Evolutionary conservation across 1,139 yeast genomes (phyloP), one percentile per base, ranked within the genome.

Genomic region (Blastobotrys ciferrii): DNA sequence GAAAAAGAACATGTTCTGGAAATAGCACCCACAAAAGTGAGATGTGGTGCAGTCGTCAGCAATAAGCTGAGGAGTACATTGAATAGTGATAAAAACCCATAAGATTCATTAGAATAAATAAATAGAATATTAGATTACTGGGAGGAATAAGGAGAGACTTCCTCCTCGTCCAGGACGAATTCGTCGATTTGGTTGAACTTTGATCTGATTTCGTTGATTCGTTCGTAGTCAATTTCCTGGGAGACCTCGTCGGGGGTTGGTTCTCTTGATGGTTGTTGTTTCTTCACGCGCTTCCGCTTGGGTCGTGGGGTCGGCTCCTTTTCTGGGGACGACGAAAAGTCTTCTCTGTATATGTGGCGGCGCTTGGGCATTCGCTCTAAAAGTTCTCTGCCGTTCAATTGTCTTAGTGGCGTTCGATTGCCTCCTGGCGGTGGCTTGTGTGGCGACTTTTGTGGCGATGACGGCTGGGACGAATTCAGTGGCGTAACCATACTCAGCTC

Each of bases 161-260:
- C 37, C 39, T 53, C 58, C 19, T 50, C 56, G 7, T 53, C 52
- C 4, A 55, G 49, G 18, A 36, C 49, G 41, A 46, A 53, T 36
- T 43, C 46, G 32, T 54, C 56, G 18, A 53, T 48, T 37, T 53
- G 48, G 17, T 37, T 33, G 37, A 51, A 51, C 50, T 47, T 51
- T 17, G 49, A 39, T 28, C 39, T 45, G 17, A 36, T 46, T 25
- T 40, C 46, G 12, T 31, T 20, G 15, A 23, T 28, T 13, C 30
- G 13, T 7, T 41, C 36, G 17, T 41, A 41, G n/a, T 41, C 40
- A 13, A 36, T 18, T 31, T 31, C 32, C 15, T 46, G 15, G 32
- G 25, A 32, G 12, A 20, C 31, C 18, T 32, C 28, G 19, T 32
- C 30, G 11, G 44, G 30, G 7, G 31, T 30, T 2, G 33, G 32